Percentiles rank a stretch among this genome's conserved stretches.
Conservation (phyloP, 2,329 filamentous ascomycete genomes). For the Pestalotiopsis sp. region DNA sequence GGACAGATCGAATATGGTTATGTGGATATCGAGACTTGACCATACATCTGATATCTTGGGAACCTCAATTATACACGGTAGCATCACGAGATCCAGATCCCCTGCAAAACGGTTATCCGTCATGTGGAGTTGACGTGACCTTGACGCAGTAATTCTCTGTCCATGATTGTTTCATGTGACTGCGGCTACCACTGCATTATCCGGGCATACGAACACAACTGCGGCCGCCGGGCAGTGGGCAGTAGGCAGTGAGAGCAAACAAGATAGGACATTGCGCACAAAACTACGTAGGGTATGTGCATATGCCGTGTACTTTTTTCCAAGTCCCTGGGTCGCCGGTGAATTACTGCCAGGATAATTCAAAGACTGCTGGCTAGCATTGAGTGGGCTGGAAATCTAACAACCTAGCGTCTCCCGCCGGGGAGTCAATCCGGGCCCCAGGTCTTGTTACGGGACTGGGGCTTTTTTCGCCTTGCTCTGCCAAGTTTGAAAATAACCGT, state of each 20-base stretch:
- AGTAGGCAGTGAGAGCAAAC: too few species aligned
- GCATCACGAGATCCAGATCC: not conserved
- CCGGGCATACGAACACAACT: not conserved
- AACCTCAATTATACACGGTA: too few species aligned
- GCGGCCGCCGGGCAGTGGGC: too few species aligned
- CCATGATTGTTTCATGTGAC: not conserved
- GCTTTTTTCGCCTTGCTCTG: not conserved
- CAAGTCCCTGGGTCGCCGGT: not conserved
- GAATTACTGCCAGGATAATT: not conserved
- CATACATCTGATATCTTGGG: not conserved
- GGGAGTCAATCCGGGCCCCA: not conserved
- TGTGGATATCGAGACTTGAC: not conserved
- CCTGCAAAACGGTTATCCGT: not conserved
- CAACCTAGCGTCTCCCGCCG: not conserved
- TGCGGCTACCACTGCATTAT: not conserved
- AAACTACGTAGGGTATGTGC: not conserved
- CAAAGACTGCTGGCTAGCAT: not conserved
- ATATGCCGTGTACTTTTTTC: not conserved
- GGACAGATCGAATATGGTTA: not conserved
- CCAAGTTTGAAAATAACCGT: not conserved
- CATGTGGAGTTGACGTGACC: not conserved
- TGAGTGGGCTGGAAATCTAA: not conserved
- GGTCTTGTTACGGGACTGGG: not conserved
- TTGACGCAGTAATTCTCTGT: not conserved
- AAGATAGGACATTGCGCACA: not conserved